phyloP scores from a whole-genome alignment of 257 asterid genomes.

The Salvia rosmarinus region DNA sequence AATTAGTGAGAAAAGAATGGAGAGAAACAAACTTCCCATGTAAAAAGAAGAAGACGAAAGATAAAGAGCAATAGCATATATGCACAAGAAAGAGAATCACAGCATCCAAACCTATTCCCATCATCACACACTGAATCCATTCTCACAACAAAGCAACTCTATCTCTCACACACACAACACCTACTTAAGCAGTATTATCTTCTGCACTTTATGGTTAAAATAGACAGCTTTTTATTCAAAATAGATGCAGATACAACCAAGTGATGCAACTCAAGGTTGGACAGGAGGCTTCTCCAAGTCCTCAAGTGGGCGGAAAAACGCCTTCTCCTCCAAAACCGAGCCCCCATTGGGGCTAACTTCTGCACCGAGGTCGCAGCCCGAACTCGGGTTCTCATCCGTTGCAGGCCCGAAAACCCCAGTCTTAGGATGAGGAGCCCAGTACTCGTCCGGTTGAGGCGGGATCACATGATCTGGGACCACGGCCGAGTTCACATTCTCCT shows the following conservation, averaged over 20 bases:
- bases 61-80: slow-evolving; percentile 6
- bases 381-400: slow-evolving; percentile 36
- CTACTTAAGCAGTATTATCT: slow-evolving; percentile 12
- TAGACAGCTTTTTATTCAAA: slow-evolving; percentile 27
- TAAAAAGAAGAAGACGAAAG: neutral
- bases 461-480: slow-evolving; percentile 71
- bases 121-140: slow-evolving; percentile 15
- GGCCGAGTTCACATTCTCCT: slow-evolving; percentile 50
- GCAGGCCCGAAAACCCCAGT: slow-evolving; percentile 89
- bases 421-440: slow-evolving; percentile 85
- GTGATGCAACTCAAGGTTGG: slow-evolving; percentile 45
- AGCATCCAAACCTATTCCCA: slow-evolving; percentile 22
- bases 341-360: slow-evolving; percentile 28
- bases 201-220: neutral
- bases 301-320: slow-evolving; percentile 80
- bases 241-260: neutral
- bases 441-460: slow-evolving; percentile 46
- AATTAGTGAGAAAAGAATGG: slow-evolving; percentile 11
- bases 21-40: neutral
- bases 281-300: slow-evolving; percentile 74
- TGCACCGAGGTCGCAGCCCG: slow-evolving; percentile 22
- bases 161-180: neutral
- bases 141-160: slow-evolving; percentile 5
- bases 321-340: slow-evolving; percentile 77
- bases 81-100: slow-evolving; percentile 6